These are phyloP conservation scores for Hylodesmum podocarpum DNA, from an alignment of 306 rosid genomes.

Conservation along the genomic window DNA sequence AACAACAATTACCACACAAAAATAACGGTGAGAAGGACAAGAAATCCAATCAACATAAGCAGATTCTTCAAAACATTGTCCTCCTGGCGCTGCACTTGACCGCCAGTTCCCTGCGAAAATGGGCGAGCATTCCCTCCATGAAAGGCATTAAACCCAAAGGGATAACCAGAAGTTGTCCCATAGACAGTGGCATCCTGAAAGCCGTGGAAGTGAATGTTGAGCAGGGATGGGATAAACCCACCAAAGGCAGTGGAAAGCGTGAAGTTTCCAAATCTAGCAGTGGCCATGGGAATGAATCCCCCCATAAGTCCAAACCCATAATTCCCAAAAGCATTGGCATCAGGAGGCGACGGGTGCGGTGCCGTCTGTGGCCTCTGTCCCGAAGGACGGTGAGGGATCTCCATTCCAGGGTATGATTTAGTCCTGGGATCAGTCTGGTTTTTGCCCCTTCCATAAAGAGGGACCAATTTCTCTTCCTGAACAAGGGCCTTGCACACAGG, in stretches of 20 bases:
- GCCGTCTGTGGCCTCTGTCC: slow-evolving; percentile 87
- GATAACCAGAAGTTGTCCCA: slow-evolving; percentile 83
- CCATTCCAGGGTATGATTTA: slow-evolving; percentile 71
- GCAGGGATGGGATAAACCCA: slow-evolving; percentile 75
- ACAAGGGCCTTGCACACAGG: slow-evolving; percentile 92
- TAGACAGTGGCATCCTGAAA: slow-evolving; percentile 86
- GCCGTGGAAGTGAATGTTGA: slow-evolving; percentile 77
- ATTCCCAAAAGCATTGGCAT: slow-evolving; percentile 57
- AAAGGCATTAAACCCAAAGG: slow-evolving; percentile 60
- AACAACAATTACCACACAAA: slow-evolving; percentile 53
- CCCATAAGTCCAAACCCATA: slow-evolving; percentile 83
- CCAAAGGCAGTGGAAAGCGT: slow-evolving; percentile 80
- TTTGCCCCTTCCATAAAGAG: slow-evolving; percentile 94
- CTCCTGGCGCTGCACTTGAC: slow-evolving; percentile 60
- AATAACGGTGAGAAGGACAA: slow-evolving; percentile 70
- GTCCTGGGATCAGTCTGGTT: slow-evolving; percentile 72
- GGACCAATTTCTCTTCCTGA: slow-evolving; percentile 77
- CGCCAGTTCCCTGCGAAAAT: slow-evolving; percentile 45
- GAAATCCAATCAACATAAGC: slow-evolving; percentile 65
- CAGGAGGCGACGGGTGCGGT: slow-evolving; percentile 44
- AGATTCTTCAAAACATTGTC: slow-evolving; percentile 81
- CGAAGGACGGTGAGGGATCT: slow-evolving; percentile 72
- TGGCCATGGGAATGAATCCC: slow-evolving; percentile 78
- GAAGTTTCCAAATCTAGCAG: slow-evolving; percentile 82
- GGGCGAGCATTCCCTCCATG: slow-evolving; percentile 68